phyloP scores from a whole-genome alignment of 306 rosid genomes.

The Pyrus pyrifolia region DNA sequence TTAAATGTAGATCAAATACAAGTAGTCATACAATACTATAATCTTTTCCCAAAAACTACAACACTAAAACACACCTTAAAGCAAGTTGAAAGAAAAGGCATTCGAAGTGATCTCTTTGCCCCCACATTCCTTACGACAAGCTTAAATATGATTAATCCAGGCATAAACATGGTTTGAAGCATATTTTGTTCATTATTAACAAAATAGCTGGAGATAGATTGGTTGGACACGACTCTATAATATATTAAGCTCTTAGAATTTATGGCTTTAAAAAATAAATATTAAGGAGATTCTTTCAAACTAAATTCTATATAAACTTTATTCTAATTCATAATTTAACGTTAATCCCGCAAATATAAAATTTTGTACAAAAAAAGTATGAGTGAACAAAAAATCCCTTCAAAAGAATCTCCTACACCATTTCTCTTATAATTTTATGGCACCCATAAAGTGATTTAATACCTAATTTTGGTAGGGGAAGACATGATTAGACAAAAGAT shows the following conservation, averaged over 20 bases:
- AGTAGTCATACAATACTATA: neutral
- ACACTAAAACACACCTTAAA: no score
- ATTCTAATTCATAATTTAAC: no score
- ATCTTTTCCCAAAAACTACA: no score
- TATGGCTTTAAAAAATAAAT: neutral
- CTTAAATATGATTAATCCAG: neutral
- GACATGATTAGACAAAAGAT: neutral
- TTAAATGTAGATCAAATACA: neutral
- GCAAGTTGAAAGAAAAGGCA: neutral
- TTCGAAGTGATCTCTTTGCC: neutral
- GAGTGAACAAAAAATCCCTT: no score
- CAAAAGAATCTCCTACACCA: no score
- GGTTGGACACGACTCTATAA: conserved; percentile 20
- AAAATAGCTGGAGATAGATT: conserved; percentile 19
- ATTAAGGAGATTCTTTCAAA: no score
- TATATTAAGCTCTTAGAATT: neutral
- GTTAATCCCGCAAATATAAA: no score
- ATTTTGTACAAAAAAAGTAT: no score
- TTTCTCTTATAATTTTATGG: no score
- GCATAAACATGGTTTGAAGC: neutral
- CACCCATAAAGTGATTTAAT: no score
- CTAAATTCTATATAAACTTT: rapidly evolving
- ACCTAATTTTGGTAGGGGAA: neutral
- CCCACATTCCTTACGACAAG: neutral
- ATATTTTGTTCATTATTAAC: neutral